Evolutionary conservation across 805 yeast species (phyloP).

Genomic region (Kuraishia capsulata): DNA sequence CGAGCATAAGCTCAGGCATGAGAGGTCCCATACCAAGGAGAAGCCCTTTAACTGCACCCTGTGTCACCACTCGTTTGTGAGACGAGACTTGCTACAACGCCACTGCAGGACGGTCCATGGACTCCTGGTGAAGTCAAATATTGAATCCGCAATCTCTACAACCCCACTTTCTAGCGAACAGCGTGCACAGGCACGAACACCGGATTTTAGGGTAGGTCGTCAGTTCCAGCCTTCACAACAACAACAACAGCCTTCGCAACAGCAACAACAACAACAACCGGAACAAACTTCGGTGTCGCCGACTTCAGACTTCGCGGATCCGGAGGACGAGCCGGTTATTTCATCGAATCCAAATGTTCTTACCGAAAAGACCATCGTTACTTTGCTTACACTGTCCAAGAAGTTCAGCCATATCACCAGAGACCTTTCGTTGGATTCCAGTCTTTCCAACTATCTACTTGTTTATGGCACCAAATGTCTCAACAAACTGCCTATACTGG

Average conservation of each 20-base stretch:
- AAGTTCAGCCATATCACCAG: constrained; percentile 16
- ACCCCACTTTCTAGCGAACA: neutral
- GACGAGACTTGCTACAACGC: constrained; percentile 68
- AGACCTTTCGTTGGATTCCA: constrained; percentile 9
- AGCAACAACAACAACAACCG: constrained; percentile 3
- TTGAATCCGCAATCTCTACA: constrained; percentile 10
- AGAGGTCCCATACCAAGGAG: constrained; percentile 71
- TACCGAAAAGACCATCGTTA: constrained; percentile 3
- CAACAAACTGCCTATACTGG: constrained; percentile 11
- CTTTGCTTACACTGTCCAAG: constrained; percentile 13
- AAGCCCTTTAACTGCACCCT: constrained; percentile 69
- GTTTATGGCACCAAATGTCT: constrained; percentile 11
- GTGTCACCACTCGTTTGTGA: constrained; percentile 65
- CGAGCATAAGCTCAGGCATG: constrained; percentile 73
- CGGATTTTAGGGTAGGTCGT: too few relatives aligned
- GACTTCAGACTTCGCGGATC: neutral
- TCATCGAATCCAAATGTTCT: neutral
- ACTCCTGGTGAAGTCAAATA: constrained; percentile 17
- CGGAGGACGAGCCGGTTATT: neutral
- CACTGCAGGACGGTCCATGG: constrained; percentile 74
- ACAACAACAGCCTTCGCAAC: too few relatives aligned
- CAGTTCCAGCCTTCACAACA: too few relatives aligned
- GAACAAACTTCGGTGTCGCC: neutral
- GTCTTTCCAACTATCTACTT: constrained; percentile 16
- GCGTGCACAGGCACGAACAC: too few relatives aligned